Base-by-base conservation (phyloP, 78 protist genomes). In the Creolimax fragrantissima region DNA sequence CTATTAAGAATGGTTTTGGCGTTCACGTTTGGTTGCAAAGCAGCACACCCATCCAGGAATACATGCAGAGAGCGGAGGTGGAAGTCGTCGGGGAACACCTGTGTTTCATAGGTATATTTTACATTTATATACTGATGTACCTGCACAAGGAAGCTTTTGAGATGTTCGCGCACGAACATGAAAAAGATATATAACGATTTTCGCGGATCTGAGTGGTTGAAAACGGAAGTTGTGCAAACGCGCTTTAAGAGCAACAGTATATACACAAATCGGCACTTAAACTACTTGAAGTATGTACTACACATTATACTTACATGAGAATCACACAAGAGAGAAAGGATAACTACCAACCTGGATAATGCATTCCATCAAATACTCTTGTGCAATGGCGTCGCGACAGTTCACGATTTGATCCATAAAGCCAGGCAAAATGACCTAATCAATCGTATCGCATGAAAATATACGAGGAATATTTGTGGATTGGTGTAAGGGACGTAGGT, bases 371-470 rank as follows among this genome's bases (percentile, higher is more conserved):
- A 99, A 95, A 92, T 97, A 99, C 94, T 97, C 95, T 94, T 98
- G 99, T n/a, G 99, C 99, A 41, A 98, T 94, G n/a, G 81, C 84
- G 93, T 98, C 99, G 88, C 94, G 92, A 96, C 98, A 96, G 66
- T 37, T 44, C 91, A 97, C 92, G 66, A 98, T 89, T 93, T 96
- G 95, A 92, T 96, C 95, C 81, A 95, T 83, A 3, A 96, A 85
- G 35, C 84, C 84, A 44, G 97, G 97, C 39, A 98, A 91, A 35
- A 98, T 95, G 0, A 4, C 2, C 92, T 92, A 84, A 35, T 2
- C 88, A 86, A 24, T 45, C 89, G 47, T 45, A 45, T 3, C 90
- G 4, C 37, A 67, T 74, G 92, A 17, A 47, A 36, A 90, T 32
- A 6, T 4, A 86, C 41, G 41, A 6, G 90, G 5, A 36, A 86